Base-by-base conservation (phyloP, 768 basidiomycete genomes). In the Suillus alpinus region DNA sequence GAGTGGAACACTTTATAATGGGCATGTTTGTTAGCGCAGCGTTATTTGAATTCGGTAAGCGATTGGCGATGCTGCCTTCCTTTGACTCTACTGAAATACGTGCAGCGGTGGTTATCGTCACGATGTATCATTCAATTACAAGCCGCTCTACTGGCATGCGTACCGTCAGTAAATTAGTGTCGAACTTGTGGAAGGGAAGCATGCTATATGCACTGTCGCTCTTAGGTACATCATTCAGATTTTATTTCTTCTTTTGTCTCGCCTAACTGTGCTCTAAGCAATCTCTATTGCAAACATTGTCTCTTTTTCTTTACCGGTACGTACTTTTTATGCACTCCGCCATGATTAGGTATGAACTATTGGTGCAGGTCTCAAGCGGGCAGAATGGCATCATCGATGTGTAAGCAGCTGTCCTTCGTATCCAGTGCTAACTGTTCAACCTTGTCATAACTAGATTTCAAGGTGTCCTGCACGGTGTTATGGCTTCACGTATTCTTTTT, bases 401-500 rank as follows among this genome's bases (percentile, higher is more conserved):
- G 63, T 64, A 51, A 62, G 63, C 51, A 5, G 3, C 51, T 41
- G 37, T n/a, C 23, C 18, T 31, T 47, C 26, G 31, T 51, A 10
- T n/a, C 37, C 7, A 18, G 20, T 18, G 9, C 29, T 34, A 23
- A 43, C 36, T 13, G 14, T 18, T 57, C 14, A n/a, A 31, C 12
- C 3, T 26, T 13, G 6, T 18, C 16, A 16, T 23, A 44, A 37
- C 39, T n/a, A 62, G 63, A 16, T 58, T 64, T 20, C 61, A 64
- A 62, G 57, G 50, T 18, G 56, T 62, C 31, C 36, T 64, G 23
- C 63, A 64, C 16, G 43, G 63, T 12, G 61, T 62, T 16, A 55
- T 64, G 57, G 63, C 63, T 12, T 62, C 63, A 6, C 57, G 63
- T 23, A 62, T 64, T 40, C 61, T 64, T 2, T 64, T 64, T 26